Percentiles rank a stretch among this genome's conserved stretches.
These are phyloP conservation scores for Aspergillus calidoustus DNA, from an alignment of 2,329 filamentous ascomycete genomes.

Conservation along the genomic window DNA sequence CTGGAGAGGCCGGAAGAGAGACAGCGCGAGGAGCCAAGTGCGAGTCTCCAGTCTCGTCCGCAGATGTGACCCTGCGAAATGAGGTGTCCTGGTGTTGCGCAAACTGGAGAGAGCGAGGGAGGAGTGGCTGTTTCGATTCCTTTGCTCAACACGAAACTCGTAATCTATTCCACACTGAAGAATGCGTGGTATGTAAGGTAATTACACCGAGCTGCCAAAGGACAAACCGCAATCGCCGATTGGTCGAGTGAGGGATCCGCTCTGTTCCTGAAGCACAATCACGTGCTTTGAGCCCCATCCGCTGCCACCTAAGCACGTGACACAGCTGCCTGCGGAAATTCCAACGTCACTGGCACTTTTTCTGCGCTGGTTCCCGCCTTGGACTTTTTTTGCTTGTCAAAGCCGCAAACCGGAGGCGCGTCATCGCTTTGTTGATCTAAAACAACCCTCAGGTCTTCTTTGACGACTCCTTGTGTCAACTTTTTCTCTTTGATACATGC, in stretches of 20 bases:
- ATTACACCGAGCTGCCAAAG: conserved; percentile 30
- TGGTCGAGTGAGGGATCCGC: conserved; percentile 21
- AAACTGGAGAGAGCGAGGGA: conserved; percentile 14
- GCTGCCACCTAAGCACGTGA: conserved; percentile 27
- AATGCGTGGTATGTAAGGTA: conserved; percentile 23
- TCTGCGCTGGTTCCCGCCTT: conserved; percentile 18
- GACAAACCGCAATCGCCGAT: conserved; percentile 39
- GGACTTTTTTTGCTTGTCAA: background rate
- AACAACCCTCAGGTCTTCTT: background rate
- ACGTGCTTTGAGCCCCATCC: conserved; percentile 21
- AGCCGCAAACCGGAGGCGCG: background rate
- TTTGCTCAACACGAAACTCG: conserved; percentile 12
- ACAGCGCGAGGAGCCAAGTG: conserved; percentile 13
- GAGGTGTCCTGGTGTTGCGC: conserved; percentile 23
- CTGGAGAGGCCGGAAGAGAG: conserved; percentile 2
- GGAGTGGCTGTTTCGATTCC: background rate
- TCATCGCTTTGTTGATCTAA: background rate
- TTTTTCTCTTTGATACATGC: conserved; percentile 28
- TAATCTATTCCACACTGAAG: conserved; percentile 12
- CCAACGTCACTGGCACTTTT: conserved; percentile 40
- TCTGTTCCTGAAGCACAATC: conserved; percentile 21
- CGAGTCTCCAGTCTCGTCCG: conserved; percentile 1
- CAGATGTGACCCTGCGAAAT: conserved; percentile 8
- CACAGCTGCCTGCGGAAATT: conserved; percentile 21
- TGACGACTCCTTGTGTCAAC: background rate